phyloP scores from a whole-genome alignment of 331 rosid species.

The Pyrus hybrid region DNA sequence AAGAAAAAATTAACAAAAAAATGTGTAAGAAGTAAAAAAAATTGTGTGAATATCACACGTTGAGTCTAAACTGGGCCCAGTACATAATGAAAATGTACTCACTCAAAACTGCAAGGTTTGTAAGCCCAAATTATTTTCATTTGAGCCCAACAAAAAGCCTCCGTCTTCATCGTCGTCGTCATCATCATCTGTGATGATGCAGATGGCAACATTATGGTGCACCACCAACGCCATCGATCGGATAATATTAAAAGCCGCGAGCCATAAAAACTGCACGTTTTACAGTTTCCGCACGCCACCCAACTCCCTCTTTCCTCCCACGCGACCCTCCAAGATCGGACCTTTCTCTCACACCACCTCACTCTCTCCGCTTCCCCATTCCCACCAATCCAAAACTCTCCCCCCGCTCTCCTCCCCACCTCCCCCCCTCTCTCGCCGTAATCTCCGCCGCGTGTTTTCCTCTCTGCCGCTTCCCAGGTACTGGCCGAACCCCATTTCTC shows the following conservation, averaged over 20 bases:
- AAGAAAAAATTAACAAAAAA: too few relatives aligned
- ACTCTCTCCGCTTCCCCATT: neutral
- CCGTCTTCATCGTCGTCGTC: neutral
- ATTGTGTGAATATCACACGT: too few relatives aligned
- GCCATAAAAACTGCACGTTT: neutral
- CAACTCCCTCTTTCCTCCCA: neutral
- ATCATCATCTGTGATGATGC: neutral
- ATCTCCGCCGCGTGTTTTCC: neutral
- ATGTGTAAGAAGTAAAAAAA: too few relatives aligned
- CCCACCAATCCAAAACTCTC: neutral
- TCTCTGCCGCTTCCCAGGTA: neutral
- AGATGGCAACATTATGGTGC: neutral
- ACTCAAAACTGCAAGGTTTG: neutral
- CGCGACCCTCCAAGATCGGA: slow-evolving; percentile 21
- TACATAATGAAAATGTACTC: neutral
- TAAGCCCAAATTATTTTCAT: neutral
- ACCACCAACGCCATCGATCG: neutral
- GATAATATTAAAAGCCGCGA: neutral
- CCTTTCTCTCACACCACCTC: neutral
- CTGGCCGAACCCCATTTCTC: neutral
- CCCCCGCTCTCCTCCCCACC: neutral
- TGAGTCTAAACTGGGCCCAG: neutral
- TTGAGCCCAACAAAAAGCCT: neutral
- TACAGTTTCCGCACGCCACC: neutral
- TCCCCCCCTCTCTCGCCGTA: neutral